phyloP scores from a whole-genome alignment of 345 rosid species.

The Geranium brycei region DNA sequence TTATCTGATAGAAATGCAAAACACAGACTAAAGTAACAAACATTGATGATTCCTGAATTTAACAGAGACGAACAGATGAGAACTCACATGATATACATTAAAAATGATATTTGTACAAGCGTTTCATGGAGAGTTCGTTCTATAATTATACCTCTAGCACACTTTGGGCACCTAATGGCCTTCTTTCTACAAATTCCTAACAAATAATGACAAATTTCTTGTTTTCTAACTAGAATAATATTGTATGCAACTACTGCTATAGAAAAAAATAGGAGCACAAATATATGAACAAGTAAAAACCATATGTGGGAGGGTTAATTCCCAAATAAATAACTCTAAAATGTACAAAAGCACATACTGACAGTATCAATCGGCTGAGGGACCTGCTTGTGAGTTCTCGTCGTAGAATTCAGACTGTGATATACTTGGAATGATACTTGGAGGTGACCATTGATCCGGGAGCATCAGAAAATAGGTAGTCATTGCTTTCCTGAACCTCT shows the following conservation, averaged over 20 bases:
- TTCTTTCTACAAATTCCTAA: constrained; percentile 30
- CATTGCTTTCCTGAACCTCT: constrained; percentile 92
- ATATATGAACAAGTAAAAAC: constrained; percentile 10
- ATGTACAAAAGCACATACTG: constrained; percentile 25
- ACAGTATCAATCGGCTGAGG: constrained; percentile 23
- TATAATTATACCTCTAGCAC: constrained; percentile 35
- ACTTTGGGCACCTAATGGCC: constrained; percentile 23
- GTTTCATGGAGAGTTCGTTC: constrained; percentile 22
- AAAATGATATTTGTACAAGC: constrained; percentile 27
- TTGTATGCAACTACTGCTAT: constrained; percentile 10
- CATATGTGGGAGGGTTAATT: constrained; percentile 7
- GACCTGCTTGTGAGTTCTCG: constrained; percentile 36
- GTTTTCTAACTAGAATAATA: constrained; percentile 17
- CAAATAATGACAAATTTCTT: constrained; percentile 13
- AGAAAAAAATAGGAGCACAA: constrained; percentile 15
- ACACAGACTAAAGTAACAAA: too few relatives aligned
- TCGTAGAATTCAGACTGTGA: constrained; percentile 52
- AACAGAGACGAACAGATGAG: not conserved
- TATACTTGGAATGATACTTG: constrained; percentile 29
- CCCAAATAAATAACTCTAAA: constrained; percentile 11
- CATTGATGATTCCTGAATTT: too few relatives aligned
- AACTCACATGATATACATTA: not conserved
- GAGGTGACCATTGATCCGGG: constrained; percentile 94
- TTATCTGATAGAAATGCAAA: too few relatives aligned
- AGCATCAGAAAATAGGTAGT: constrained; percentile 84